phyloP scores from a whole-genome alignment of 306 rosid genomes.

The Sesbania bispinosa region DNA sequence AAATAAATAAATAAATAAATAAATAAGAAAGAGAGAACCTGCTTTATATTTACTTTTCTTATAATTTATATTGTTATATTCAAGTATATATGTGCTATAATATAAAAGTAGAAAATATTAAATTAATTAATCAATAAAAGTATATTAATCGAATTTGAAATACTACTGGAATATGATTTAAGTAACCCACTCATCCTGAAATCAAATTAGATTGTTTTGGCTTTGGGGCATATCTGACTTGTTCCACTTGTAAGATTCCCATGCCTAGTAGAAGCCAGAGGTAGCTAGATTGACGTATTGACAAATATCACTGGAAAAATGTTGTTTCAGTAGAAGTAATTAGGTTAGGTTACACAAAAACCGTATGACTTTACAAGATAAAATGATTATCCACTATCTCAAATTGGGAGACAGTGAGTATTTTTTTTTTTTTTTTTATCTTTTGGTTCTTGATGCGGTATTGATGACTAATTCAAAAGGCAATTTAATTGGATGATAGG shows the following conservation, averaged over 20 bases:
- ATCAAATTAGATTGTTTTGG: not conserved
- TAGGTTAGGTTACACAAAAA: not conserved
- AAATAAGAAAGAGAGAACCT: too few relatives aligned
- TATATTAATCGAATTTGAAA: too few relatives aligned
- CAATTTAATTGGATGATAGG: not conserved
- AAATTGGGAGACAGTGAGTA: not conserved
- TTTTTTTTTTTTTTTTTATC: not conserved
- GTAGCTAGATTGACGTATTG: not conserved
- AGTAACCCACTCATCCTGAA: not conserved
- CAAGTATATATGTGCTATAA: too few relatives aligned
- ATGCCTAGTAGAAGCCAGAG: not conserved
- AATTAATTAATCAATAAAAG: too few relatives aligned
- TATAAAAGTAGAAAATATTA: too few relatives aligned
- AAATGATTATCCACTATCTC: not conserved
- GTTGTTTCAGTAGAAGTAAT: not conserved
- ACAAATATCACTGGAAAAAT: not conserved
- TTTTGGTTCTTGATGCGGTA: not conserved
- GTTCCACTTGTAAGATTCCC: not conserved
- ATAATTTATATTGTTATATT: too few relatives aligned
- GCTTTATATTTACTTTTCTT: too few relatives aligned
- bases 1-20: too few relatives aligned
- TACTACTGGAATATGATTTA: too few relatives aligned
- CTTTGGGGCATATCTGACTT: not conserved
- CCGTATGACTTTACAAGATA: not conserved
- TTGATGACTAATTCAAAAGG: slow-evolving; percentile 60